Evolutionary conservation across 108 stramenopile genomes (phyloP).

Genomic region (Cyclotella distinguenda): DNA sequence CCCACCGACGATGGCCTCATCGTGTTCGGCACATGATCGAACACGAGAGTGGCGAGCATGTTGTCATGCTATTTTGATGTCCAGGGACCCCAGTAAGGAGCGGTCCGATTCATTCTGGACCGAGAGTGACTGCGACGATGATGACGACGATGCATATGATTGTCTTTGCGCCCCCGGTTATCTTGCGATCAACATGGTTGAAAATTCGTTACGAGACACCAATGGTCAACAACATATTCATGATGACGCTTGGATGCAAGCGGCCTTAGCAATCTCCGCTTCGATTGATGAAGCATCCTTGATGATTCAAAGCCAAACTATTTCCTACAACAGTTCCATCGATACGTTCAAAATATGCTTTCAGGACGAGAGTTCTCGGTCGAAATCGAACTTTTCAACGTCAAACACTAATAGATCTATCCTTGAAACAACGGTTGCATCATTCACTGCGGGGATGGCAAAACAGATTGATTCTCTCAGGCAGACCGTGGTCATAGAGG

Average conservation of each 20-base stretch:
- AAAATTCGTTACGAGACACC: neutral
- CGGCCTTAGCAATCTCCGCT: constrained; percentile 38
- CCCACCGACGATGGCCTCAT: neutral
- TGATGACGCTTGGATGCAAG: constrained; percentile 39
- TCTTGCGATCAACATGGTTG: constrained; percentile 22
- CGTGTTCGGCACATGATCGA: constrained; percentile 18
- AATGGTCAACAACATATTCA: neutral
- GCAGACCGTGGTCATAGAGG: constrained; percentile 45
- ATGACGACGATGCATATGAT: neutral
- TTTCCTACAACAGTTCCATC: constrained; percentile 29
- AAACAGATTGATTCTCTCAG: constrained; percentile 79
- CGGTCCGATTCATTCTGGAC: constrained; percentile 1
- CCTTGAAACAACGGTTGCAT: constrained; percentile 79
- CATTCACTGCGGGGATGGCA: constrained; percentile 79
- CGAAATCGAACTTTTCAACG: constrained; percentile 35
- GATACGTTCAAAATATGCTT: constrained; percentile 41
- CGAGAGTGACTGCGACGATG: constrained; percentile 1
- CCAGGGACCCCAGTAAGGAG: constrained; percentile 35
- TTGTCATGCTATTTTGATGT: constrained; percentile 41
- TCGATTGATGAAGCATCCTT: constrained; percentile 43
- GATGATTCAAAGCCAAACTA: constrained; percentile 35
- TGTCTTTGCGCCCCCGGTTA: constrained; percentile 10
- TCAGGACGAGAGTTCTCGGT: neutral
- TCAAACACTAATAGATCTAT: constrained; percentile 69
- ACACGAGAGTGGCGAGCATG: constrained; percentile 37